A percentile compares a stretch with the other conserved stretches of the same genome.
Evolutionary conservation across 306 rosid species (phyloP).

Genomic region (Hippophae tibetana): DNA sequence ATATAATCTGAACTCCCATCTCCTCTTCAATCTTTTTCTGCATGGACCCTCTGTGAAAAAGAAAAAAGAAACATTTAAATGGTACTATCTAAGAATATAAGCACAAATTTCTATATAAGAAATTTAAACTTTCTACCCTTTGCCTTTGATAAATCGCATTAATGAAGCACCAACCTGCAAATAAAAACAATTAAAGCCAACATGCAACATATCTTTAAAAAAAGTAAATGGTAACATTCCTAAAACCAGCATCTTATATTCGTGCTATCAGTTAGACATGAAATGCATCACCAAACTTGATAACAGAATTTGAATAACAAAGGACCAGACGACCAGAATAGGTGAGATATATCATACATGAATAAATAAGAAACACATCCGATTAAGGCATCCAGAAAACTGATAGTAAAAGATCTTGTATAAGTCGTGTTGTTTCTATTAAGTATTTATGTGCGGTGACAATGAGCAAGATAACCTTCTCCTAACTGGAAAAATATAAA

Average conservation of each 20-base stretch:
- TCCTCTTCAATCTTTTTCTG: constrained; percentile 69
- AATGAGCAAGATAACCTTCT: too few relatives aligned
- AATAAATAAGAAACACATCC: too few relatives aligned
- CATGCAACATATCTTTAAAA: not conserved
- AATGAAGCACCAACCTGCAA: constrained; percentile 83
- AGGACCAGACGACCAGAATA: too few relatives aligned
- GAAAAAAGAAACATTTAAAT: constrained; percentile 3
- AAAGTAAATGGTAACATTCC: constrained; percentile 4
- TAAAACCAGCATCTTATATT: not conserved
- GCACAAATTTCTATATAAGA: constrained; percentile 7
- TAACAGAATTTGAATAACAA: too few relatives aligned
- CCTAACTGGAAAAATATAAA: not conserved
- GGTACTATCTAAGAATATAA: constrained; percentile 16
- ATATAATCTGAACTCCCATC: constrained; percentile 55
- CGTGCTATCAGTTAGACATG: not conserved
- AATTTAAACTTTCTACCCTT: constrained; percentile 40
- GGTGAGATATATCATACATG: too few relatives aligned
- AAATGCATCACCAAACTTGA: too few relatives aligned
- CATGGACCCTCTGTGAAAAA: constrained; percentile 49
- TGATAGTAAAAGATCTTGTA: too few relatives aligned
- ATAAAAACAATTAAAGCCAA: constrained; percentile 9
- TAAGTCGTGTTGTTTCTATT: too few relatives aligned
- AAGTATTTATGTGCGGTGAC: too few relatives aligned
- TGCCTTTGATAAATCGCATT: constrained; percentile 67
- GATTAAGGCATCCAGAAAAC: too few relatives aligned